Evolutionary conservation across 192 early-diverging fungal species (phyloP).

Genomic region (Coemansia sp.): DNA sequence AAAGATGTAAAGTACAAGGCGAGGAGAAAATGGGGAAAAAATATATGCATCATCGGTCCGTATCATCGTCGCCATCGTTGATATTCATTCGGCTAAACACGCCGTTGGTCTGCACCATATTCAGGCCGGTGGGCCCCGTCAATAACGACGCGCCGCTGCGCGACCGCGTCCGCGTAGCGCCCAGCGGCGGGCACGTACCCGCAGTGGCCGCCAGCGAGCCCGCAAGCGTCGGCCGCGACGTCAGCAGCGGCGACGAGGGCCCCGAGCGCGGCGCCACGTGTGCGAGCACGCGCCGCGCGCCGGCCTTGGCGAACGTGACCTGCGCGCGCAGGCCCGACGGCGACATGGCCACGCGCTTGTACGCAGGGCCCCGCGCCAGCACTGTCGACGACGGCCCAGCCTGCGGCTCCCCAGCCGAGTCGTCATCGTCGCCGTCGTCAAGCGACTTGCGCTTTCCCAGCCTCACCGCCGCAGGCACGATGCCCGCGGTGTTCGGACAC

Average conservation of each 20-base stretch:
- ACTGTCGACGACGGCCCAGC: background rate
- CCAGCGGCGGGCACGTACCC: conserved; percentile 15
- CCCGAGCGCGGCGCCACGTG: conserved; percentile 12
- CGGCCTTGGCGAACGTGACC: conserved; percentile 15
- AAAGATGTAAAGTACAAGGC: conserved; percentile 1
- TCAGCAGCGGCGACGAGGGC: conserved; percentile 32
- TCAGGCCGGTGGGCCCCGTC: background rate
- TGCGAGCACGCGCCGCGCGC: background rate
- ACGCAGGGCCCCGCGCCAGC: conserved; percentile 7
- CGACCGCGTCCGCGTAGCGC: conserved; percentile 18
- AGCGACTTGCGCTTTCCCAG: conserved; percentile 37
- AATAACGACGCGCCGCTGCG: conserved; percentile 30
- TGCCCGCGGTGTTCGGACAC: conserved; percentile 2
- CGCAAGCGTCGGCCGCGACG: conserved; percentile 8
- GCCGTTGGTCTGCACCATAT: conserved; percentile 40
- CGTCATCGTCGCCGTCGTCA: conserved; percentile 15
- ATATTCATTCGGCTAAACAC: conserved; percentile 53
- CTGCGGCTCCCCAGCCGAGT: too few species aligned
- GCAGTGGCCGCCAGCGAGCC: conserved; percentile 2
- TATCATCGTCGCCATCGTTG: conserved; percentile 20
- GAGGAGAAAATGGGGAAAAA: background rate
- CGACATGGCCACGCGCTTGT: conserved; percentile 51
- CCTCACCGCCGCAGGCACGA: background rate
- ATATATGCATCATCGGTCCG: background rate
- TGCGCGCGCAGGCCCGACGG: conserved; percentile 44